Conservation (phyloP, 768 basidiomycete species). For the Collybia nuda region DNA sequence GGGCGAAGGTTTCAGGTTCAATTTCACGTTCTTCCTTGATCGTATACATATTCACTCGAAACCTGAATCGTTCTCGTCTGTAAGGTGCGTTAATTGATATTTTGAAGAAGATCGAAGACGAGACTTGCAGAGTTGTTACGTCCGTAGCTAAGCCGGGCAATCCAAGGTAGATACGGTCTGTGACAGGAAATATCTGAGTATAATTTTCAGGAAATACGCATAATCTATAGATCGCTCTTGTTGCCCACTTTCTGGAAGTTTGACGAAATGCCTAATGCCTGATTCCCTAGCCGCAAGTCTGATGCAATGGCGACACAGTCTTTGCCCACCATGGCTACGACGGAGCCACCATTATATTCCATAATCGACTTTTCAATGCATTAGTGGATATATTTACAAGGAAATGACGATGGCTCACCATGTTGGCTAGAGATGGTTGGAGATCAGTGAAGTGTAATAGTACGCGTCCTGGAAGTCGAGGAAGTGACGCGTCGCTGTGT, state of each 20-base stretch:
- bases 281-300: slow-evolving; percentile 88
- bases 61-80: slow-evolving; percentile 89
- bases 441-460: slow-evolving; percentile 6
- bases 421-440: slow-evolving; percentile 25
- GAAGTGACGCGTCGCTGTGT: slow-evolving; percentile 44
- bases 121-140: slow-evolving; percentile 81
- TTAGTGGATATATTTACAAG: slow-evolving; percentile 10
- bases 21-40: slow-evolving; percentile 99
- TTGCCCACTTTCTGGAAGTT: slow-evolving; percentile 89
- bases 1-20: slow-evolving; percentile 93
- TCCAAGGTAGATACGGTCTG: slow-evolving; percentile 89
- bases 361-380: slow-evolving; percentile 69
- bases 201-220: slow-evolving; percentile 14
- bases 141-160: slow-evolving; percentile 93
- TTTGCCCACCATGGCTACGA: slow-evolving; percentile 99
- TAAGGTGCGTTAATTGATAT: slow-evolving; percentile 6
- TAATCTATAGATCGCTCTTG: background rate
- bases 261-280: slow-evolving; percentile 80
- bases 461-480: slow-evolving; percentile 28
- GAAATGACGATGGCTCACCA: slow-evolving; percentile 29
- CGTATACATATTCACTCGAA: slow-evolving; percentile 97
- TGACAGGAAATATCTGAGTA: slow-evolving; percentile 86
- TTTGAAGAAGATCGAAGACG: slow-evolving; percentile 1
- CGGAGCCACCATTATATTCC: slow-evolving; percentile 96
- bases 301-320: slow-evolving; percentile 98